A percentile compares a stretch with the other conserved stretches of the same genome.
Evolutionary conservation across 208 protist genomes (phyloP).

Genomic region (Leishmania martiniquensis): DNA sequence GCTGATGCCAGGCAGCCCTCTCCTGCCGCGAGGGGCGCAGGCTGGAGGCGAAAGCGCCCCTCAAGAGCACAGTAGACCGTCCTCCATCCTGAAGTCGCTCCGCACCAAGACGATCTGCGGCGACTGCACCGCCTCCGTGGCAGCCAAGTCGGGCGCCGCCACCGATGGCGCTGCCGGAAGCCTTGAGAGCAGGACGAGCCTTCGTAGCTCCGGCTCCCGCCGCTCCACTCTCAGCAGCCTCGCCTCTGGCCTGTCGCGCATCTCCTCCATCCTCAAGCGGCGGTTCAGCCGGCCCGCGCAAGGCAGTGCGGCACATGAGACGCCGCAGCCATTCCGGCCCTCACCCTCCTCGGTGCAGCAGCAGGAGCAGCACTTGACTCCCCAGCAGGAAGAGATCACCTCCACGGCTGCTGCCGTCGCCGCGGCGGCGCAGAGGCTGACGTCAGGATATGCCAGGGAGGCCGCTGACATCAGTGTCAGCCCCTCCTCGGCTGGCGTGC

Average conservation of each 20-base stretch:
- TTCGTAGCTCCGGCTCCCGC: not conserved
- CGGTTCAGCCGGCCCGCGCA: not conserved
- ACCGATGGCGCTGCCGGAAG: not conserved
- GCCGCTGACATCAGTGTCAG: not conserved
- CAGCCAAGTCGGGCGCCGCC: not conserved
- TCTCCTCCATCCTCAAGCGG: conserved; percentile 21
- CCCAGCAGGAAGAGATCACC: not conserved
- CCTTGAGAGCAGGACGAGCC: not conserved
- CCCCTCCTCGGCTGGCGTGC: not conserved
- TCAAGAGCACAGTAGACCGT: not conserved
- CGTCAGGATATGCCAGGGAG: not conserved
- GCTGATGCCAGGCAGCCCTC: not conserved
- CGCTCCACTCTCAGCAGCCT: conserved; percentile 19
- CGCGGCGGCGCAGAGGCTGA: not conserved
- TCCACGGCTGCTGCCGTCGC: not conserved
- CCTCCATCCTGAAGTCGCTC: not conserved
- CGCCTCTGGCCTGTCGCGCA: conserved; percentile 16
- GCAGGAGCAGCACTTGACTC: not conserved
- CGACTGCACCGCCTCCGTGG: not conserved
- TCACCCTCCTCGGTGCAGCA: not conserved
- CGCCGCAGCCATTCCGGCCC: not conserved
- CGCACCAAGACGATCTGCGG: not conserved
- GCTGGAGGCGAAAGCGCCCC: not conserved
- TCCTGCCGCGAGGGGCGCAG: not conserved
- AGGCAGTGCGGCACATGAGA: not conserved